A percentile compares a stretch with the other conserved stretches of the same genome.
These are phyloP conservation scores for Salvia hispanica DNA, from an alignment of 257 asterid genomes.

Conservation along the genomic window DNA sequence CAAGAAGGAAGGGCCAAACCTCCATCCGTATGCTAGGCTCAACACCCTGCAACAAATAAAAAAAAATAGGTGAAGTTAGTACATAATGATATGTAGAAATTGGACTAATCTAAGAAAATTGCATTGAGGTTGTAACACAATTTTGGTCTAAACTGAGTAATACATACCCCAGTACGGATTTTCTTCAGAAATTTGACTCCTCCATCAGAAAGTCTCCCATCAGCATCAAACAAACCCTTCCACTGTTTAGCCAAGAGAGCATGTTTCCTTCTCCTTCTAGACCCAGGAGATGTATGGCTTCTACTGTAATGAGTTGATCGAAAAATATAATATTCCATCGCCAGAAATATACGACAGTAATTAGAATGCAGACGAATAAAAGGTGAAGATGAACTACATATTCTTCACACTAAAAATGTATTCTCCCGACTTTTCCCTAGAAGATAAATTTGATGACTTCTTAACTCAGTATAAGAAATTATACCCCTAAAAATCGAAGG, in stretches of 20 bases:
- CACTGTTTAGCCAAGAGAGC: constrained; percentile 54
- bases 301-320: no score
- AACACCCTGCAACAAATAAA: constrained; percentile 67
- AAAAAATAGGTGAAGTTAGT: constrained; percentile 18
- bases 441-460: no score
- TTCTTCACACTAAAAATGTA: no score
- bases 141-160: not conserved
- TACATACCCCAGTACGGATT: constrained; percentile 79
- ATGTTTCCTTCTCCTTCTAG: no score
- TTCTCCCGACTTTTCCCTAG: no score
- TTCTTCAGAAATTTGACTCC: constrained; percentile 86
- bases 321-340: no score
- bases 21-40: constrained; percentile 86
- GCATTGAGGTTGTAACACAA: not conserved
- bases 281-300: no score
- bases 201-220: constrained; percentile 76
- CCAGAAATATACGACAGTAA: no score
- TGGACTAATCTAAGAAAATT: not conserved
- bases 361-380: no score
- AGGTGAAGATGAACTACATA: no score
- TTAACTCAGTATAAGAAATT: no score
- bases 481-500: no score
- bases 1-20: constrained; percentile 97
- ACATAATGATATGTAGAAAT: not conserved
- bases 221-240: constrained; percentile 66